Evolutionary conservation across 345 rosid species (phyloP).

Genomic region (Corchorus capsularis): DNA sequence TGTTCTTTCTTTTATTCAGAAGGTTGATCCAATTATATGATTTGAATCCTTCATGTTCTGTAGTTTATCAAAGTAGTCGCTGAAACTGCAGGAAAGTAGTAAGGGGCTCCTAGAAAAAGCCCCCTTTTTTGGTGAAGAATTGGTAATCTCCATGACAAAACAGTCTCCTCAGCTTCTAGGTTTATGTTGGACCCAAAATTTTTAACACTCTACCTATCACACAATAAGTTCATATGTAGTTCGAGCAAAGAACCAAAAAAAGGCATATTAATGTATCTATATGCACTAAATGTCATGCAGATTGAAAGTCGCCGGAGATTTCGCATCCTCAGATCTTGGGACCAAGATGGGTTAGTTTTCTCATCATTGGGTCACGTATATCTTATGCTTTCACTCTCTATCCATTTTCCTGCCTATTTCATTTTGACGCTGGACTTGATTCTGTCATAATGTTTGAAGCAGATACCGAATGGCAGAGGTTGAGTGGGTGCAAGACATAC

Average conservation of each 20-base stretch:
- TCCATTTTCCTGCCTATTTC: not conserved
- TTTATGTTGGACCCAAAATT: not conserved
- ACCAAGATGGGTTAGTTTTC: conserved; percentile 93
- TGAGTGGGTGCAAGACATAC: conserved; percentile 83
- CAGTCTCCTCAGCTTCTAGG: not conserved
- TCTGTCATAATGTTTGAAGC: conserved; percentile 23
- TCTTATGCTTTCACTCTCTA: not conserved
- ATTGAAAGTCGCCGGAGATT: conserved; percentile 88
- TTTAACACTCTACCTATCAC: not conserved
- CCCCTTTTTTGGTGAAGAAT: not conserved
- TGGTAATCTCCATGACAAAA: not conserved
- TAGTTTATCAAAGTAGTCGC: not conserved
- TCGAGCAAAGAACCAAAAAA: not conserved
- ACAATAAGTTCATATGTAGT: not conserved
- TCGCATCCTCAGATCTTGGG: conserved; percentile 71
- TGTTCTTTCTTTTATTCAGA: not conserved
- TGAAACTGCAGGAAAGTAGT: not conserved
- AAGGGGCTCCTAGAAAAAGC: not conserved
- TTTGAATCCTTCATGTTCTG: conserved; percentile 1
- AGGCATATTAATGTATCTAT: not conserved
- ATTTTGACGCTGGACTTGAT: conserved; percentile 12
- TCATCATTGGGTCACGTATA: conserved; percentile 11
- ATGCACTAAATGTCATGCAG: conserved; percentile 35
- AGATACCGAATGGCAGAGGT: conserved; percentile 94
- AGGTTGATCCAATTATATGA: not conserved